A percentile compares a stretch with the other conserved stretches of the same genome.
Conservation (phyloP, 192 early-diverging fungal genomes). For the Podila minutissima region DNA sequence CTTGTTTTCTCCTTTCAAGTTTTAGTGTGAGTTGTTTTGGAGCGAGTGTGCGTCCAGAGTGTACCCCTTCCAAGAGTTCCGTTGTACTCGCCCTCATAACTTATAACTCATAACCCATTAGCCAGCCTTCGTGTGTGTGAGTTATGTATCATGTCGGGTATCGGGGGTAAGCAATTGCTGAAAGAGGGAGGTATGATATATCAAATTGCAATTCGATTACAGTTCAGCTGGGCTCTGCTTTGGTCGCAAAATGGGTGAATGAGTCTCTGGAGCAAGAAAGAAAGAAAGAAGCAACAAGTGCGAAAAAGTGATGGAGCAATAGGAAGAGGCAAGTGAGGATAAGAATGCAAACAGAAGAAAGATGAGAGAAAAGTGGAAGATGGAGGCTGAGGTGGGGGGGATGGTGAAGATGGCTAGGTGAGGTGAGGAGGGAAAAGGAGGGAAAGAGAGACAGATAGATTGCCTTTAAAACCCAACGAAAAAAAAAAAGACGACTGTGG, state of each 20-base stretch:
- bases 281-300: no score
- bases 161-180: no score
- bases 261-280: no score
- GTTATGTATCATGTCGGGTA: not conserved
- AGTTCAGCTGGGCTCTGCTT: conserved; percentile 29
- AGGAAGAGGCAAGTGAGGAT: not conserved
- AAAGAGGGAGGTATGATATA: no score
- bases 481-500: no score
- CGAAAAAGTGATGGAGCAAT: not conserved
- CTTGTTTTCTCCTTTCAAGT: not conserved
- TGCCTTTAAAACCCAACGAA: no score
- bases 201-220: conserved; percentile 6
- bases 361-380: not conserved
- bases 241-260: no score
- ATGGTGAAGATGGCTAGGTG: not conserved
- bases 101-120: no score
- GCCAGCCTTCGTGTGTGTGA: not conserved
- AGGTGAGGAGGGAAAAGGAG: not conserved
- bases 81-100: no score
- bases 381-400: not conserved
- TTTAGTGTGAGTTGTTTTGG: no score
- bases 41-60: no score
- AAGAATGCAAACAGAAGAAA: not conserved
- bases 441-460: no score
- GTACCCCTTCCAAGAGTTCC: not conserved